Evolutionary conservation across 2,329 filamentous ascomycete species (phyloP), one percentile per base, ranked within the genome.

Genomic region (Zymoseptoria passerinii): DNA sequence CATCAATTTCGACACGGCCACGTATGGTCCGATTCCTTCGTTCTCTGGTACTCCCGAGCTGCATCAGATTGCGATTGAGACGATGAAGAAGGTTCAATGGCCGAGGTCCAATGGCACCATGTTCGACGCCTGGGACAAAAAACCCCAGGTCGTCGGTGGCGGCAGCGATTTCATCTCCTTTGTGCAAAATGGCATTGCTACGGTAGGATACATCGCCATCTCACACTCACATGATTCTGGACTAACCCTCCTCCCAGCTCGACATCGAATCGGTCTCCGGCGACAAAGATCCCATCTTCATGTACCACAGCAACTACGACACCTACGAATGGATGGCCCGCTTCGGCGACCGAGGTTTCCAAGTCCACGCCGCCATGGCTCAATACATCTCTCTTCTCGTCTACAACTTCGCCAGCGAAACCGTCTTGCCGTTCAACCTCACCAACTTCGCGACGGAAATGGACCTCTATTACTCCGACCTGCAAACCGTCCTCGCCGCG

Each of bases 41-140:
- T 81, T 84, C 27, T 76, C 81, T 0, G 88, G 88, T 0, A 88
- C 88, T 7, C 90, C 90, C 0, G 77, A 94, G 3, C 77, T 95
- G 19, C 84, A 90, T 71, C 80, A 83, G 57, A 77, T 89, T 6
- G 78, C 92, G 48, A 80, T 85, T 62, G 82, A 88, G 35, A 82
- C 83, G 13, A 83, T 85, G 0, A 74, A 77, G 18, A 72, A 81
- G 13, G 82, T 91, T 3, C 80, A 77, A 3, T 3, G 68, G 74
- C 5, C 76, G 71, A 60, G 65, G 59, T 54, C 61, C 5, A 62
- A 58, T 16, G 70, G 69, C 5, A 78, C 76, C 2, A 66, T 79
- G 61, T 77, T 77, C 66, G 77, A 79, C 55, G 71, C 76, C 23
- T 80, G 77, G 77, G 62, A 63, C 27, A 29, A 29, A 19, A 13